Conservation (phyloP, 2,329 filamentous ascomycete species). For the Gyromitra esculenta region DNA sequence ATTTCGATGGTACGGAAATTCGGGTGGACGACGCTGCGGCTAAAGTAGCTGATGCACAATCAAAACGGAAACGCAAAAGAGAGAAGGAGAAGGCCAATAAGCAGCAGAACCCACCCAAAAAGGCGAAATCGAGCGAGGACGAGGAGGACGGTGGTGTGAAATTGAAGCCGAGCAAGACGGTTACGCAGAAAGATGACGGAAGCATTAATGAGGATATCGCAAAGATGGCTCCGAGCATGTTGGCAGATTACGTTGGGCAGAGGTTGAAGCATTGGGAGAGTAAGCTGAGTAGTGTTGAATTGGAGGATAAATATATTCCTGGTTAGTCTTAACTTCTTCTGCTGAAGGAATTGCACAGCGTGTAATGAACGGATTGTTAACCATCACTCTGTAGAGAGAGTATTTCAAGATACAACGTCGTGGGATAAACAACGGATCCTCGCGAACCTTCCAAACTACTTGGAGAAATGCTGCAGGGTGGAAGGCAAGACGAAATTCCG, state of each 20-base stretch:
- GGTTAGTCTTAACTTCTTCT: conserved; percentile 65
- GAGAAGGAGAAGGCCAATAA: conserved; percentile 55
- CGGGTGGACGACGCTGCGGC: conserved; percentile 21
- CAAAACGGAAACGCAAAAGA: conserved; percentile 53
- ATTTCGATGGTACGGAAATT: conserved; percentile 50
- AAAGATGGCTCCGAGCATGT: conserved; percentile 80
- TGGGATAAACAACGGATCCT: conserved; percentile 74
- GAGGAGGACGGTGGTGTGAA: conserved; percentile 31
- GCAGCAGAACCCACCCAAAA: conserved; percentile 34
- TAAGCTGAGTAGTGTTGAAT: conserved; percentile 82
- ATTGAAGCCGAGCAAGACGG: conserved; percentile 40
- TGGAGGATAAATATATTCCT: conserved; percentile 82
- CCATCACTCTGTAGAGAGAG: conserved; percentile 65
- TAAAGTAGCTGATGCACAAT: conserved; percentile 9
- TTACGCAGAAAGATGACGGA: conserved; percentile 14
- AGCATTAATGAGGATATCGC: conserved; percentile 80
- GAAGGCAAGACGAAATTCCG: conserved; percentile 61
- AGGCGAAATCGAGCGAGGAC: conserved; percentile 40
- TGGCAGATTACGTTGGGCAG: conserved; percentile 87
- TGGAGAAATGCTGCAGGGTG: conserved; percentile 67
- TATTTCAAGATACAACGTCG: conserved; percentile 80
- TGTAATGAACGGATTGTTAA: conserved; percentile 24
- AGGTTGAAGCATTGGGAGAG: conserved; percentile 79
- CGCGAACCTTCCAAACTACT: conserved; percentile 78
- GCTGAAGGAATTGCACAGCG: background rate